Conservation (phyloP, 495 filamentous ascomycete species). For the Neurospora tetraspora region DNA sequence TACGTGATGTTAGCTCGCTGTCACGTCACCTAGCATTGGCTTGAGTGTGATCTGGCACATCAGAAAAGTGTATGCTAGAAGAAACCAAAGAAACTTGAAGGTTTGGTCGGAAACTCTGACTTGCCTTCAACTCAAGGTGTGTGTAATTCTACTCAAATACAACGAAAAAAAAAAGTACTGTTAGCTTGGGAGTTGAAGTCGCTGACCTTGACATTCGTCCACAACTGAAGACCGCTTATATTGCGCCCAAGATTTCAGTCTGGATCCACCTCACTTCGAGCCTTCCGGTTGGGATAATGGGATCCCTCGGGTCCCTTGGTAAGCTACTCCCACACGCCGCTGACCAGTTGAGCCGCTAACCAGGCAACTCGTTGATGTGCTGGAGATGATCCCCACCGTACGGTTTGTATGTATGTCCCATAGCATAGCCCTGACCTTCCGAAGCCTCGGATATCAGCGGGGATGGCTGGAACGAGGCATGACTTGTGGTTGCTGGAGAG, state of each 20-base stretch:
- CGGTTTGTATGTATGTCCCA: neutral
- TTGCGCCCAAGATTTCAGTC: neutral
- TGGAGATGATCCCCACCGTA: neutral
- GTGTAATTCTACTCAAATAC: neutral
- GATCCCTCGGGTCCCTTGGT: neutral
- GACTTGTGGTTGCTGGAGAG: neutral
- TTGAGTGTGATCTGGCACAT: no score
- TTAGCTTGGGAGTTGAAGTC: neutral
- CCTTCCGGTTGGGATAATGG: neutral
- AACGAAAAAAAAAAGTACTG: neutral
- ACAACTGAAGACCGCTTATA: neutral
- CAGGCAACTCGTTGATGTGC: neutral
- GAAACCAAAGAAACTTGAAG: neutral
- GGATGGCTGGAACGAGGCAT: neutral
- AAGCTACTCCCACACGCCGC: neutral
- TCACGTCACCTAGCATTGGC: neutral
- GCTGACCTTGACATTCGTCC: neutral
- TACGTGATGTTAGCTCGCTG: neutral
- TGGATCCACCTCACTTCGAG: neutral
- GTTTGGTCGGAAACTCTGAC: neutral
- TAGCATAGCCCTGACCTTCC: neutral
- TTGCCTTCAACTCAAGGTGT: neutral
- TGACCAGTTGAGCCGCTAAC: neutral
- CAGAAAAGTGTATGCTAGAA: neutral
- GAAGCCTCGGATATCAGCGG: neutral